Conservation (phyloP, 306 rosid genomes). For the Abrus precatorius region DNA sequence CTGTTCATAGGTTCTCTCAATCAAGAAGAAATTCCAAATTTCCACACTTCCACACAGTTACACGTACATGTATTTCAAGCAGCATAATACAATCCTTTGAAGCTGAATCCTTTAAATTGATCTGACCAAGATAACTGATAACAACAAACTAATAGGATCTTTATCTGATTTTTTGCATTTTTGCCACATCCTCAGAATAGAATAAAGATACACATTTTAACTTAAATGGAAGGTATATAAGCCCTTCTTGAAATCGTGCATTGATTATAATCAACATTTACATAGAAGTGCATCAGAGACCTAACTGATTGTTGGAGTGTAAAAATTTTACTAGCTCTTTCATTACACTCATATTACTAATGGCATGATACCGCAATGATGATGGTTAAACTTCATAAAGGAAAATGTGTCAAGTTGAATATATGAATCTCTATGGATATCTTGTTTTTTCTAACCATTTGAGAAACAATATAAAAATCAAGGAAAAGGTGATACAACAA, state of each 20-base stretch:
- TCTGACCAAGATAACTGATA: conserved; percentile 1
- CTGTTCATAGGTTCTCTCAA: conserved; percentile 35
- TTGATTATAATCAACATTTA: conserved; percentile 1
- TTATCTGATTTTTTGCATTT: conserved; percentile 1
- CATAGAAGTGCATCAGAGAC: background rate
- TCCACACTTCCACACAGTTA: conserved; percentile 32
- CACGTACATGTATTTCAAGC: conserved; percentile 17
- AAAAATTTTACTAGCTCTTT: conserved; percentile 1
- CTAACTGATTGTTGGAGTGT: conserved; percentile 21
- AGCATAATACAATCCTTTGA: conserved; percentile 15
- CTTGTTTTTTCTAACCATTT: conserved; percentile 24
- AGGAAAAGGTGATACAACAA: conserved; percentile 37
- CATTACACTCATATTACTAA: conserved; percentile 27
- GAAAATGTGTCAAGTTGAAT: conserved; percentile 25
- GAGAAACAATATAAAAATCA: conserved; percentile 24
- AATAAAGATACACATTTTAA: conserved; percentile 18
- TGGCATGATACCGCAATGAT: background rate
- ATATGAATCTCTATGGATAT: conserved; percentile 4
- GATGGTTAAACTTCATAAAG: conserved; percentile 18
- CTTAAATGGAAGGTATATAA: background rate
- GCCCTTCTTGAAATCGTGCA: background rate
- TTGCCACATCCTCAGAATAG: background rate
- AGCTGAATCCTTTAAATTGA: conserved; percentile 32
- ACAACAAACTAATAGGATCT: conserved; percentile 14
- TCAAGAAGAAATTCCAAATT: conserved; percentile 19